Percentiles rank a stretch among this genome's conserved stretches.
Evolutionary conservation across 2,329 filamentous ascomycete species (phyloP).

Genomic region (Pseudocercospora crystallina): DNA sequence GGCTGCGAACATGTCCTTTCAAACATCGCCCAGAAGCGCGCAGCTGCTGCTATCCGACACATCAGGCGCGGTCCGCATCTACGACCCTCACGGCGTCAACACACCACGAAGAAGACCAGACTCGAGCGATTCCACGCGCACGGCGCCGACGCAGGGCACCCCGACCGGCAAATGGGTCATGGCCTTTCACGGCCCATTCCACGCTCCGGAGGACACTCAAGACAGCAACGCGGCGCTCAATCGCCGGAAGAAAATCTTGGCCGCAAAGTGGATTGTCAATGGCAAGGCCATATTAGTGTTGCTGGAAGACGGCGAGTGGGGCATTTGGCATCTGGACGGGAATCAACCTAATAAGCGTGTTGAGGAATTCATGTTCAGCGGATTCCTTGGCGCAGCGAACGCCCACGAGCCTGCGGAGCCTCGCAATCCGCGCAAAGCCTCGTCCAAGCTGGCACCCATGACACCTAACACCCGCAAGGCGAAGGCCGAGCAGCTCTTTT

Average conservation of each 20-base stretch:
- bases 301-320: constrained; percentile 53
- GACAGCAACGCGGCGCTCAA: constrained; percentile 32
- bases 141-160: constrained; percentile 1
- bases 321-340: constrained; percentile 47
- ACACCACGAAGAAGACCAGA: constrained; percentile 21
- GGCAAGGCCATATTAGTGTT: constrained; percentile 49
- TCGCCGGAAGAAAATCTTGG: constrained; percentile 49
- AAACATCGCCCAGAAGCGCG: constrained; percentile 26
- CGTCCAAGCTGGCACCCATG: constrained; percentile 47
- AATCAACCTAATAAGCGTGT: constrained; percentile 21
- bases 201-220: constrained; percentile 16
- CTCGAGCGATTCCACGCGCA: constrained; percentile 25
- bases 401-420: constrained; percentile 23
- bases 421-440: constrained; percentile 34
- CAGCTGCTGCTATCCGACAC: constrained; percentile 56
- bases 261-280: constrained; percentile 48
- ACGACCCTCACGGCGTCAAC: constrained; percentile 50
- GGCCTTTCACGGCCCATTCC: constrained; percentile 30
- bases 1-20: constrained; percentile 24
- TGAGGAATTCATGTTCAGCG: constrained; percentile 31
- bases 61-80: constrained; percentile 58
- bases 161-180: constrained; percentile 30
- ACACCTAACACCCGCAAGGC: constrained; percentile 52
- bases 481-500: constrained; percentile 47
- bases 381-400: constrained; percentile 30